Evolutionary conservation across 2,329 filamentous ascomycete species (phyloP).

Genomic region (Aurifilum marmelostoma): DNA sequence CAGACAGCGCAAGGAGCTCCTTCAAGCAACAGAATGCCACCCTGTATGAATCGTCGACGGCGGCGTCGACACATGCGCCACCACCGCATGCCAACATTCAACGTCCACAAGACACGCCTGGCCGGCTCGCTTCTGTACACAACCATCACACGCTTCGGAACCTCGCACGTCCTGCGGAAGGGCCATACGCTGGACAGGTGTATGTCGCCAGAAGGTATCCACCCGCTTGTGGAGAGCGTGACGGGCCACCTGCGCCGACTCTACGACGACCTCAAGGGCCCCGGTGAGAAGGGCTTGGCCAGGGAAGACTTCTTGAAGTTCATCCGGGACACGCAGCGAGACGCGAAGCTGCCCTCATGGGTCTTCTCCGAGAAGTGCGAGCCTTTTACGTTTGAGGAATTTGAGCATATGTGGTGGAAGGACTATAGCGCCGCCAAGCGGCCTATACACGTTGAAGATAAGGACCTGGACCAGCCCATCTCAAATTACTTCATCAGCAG

Average conservation of each 20-base stretch:
- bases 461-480: slow-evolving; percentile 68
- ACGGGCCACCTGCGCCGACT: slow-evolving; percentile 17
- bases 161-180: background rate
- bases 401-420: slow-evolving; percentile 52
- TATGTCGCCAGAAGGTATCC: slow-evolving; percentile 8
- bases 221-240: slow-evolving; percentile 10
- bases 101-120: slow-evolving; percentile 9
- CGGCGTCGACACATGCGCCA: slow-evolving; percentile 21
- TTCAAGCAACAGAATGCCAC: background rate
- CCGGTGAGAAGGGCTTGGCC: slow-evolving; percentile 16
- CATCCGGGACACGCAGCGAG: slow-evolving; percentile 14
- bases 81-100: slow-evolving; percentile 21
- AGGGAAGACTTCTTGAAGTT: slow-evolving; percentile 14
- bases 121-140: slow-evolving; percentile 12
- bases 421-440: slow-evolving; percentile 47
- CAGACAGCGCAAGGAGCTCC: no score
- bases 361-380: slow-evolving; percentile 40
- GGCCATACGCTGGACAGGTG: slow-evolving; percentile 12
- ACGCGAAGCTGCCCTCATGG: slow-evolving; percentile 8
- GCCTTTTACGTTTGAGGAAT: slow-evolving; percentile 50
- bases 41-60: background rate
- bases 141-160: slow-evolving; percentile 10
- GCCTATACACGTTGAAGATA: slow-evolving; percentile 45
- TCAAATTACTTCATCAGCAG: slow-evolving; percentile 94
- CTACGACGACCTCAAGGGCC: slow-evolving; percentile 20